A percentile compares a stretch with the other conserved stretches of the same genome.
Conservation (phyloP, 352 stramenopile species). For the Phytophthora citricola region DNA sequence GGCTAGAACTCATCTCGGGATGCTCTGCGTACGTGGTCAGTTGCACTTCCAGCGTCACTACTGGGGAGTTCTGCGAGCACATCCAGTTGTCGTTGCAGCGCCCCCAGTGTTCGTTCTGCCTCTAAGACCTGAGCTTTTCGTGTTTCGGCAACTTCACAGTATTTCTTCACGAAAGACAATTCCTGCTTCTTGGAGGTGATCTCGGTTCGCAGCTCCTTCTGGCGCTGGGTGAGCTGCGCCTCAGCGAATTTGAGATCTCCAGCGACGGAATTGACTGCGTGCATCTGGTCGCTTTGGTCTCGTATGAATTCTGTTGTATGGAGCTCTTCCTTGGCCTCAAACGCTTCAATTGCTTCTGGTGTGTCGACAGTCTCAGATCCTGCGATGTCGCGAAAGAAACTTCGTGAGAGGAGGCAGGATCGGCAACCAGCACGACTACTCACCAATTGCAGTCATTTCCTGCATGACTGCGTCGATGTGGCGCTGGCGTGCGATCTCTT, state of each 20-base stretch:
- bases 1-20: slow-evolving; percentile 16
- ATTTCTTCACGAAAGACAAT: slow-evolving; percentile 42
- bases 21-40: slow-evolving; percentile 11
- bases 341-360: slow-evolving; percentile 36
- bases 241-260: slow-evolving; percentile 50
- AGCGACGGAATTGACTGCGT: slow-evolving; percentile 34
- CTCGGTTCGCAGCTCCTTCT: slow-evolving; percentile 56
- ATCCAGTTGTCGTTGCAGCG: slow-evolving; percentile 49
- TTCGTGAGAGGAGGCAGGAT: slow-evolving; percentile 15
- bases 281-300: slow-evolving; percentile 27
- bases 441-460: slow-evolving; percentile 40
- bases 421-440: slow-evolving; percentile 19
- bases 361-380: slow-evolving; percentile 31
- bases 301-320: slow-evolving; percentile 41
- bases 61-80: slow-evolving; percentile 2
- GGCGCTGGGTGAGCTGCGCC: slow-evolving; percentile 51
- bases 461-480: slow-evolving; percentile 43
- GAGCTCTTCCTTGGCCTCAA: slow-evolving; percentile 38
- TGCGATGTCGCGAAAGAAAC: slow-evolving; percentile 25
- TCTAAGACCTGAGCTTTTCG: slow-evolving; percentile 46
- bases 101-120: slow-evolving; percentile 50
- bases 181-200: slow-evolving; percentile 44
- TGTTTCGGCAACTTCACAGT: slow-evolving; percentile 40
- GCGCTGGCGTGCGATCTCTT: slow-evolving; percentile 46
- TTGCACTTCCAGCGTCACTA: slow-evolving; percentile 1